phyloP scores from a whole-genome alignment of 2,329 filamentous ascomycete species.

The Madurella fahalii region DNA sequence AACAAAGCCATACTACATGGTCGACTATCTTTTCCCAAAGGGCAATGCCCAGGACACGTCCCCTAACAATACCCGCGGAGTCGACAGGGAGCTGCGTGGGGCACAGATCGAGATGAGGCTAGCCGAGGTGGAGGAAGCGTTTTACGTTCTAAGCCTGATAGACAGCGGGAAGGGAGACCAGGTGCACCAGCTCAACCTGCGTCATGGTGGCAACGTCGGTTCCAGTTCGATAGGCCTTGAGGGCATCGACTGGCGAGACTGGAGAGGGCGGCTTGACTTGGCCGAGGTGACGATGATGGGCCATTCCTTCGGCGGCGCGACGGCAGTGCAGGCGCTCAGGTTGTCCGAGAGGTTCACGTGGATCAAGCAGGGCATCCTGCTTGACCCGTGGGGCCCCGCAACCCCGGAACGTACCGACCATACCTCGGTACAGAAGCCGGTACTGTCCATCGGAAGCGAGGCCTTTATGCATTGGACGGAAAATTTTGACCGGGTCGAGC shows the following conservation, averaged over 20 bases:
- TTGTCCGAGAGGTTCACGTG: slow-evolving; percentile 50
- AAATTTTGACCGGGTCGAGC: slow-evolving; percentile 56
- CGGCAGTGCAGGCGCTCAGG: slow-evolving; percentile 56
- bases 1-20: slow-evolving; percentile 42
- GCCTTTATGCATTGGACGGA: slow-evolving; percentile 67
- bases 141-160: slow-evolving; percentile 52
- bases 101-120: slow-evolving; percentile 61
- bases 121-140: slow-evolving; percentile 62
- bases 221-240: slow-evolving; percentile 56
- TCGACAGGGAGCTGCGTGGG: slow-evolving; percentile 55
- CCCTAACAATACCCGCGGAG: slow-evolving; percentile 54
- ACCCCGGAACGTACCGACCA: slow-evolving; percentile 38
- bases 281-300: slow-evolving; percentile 58
- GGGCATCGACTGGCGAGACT: slow-evolving; percentile 52
- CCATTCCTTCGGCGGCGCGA: slow-evolving; percentile 65
- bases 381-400: slow-evolving; percentile 60
- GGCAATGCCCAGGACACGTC: slow-evolving; percentile 47
- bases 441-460: slow-evolving; percentile 63
- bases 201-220: slow-evolving; percentile 54
- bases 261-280: slow-evolving; percentile 53
- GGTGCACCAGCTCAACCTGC: slow-evolving; percentile 49
- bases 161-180: slow-evolving; percentile 49
- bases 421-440: slow-evolving; percentile 46
- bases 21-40: slow-evolving; percentile 63
- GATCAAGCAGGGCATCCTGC: slow-evolving; percentile 60